phyloP scores from a whole-genome alignment of 176 grass and related monocot species.

The Dendrocalamus sinicus region DNA sequence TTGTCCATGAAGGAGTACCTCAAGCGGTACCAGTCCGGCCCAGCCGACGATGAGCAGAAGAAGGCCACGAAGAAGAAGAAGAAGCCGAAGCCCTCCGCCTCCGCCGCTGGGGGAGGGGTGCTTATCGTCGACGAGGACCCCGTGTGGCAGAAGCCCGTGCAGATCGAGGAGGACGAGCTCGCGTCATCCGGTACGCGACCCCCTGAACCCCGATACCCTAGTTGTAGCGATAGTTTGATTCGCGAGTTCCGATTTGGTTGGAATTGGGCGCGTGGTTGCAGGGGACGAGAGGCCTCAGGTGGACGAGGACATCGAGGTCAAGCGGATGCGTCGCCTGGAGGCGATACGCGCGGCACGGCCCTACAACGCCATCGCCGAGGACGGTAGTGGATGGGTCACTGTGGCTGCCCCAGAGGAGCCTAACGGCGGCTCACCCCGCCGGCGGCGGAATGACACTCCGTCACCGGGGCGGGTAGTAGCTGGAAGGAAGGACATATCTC shows the following conservation, averaged over 20 bases:
- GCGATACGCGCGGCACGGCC: constrained; percentile 65
- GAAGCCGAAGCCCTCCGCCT: constrained; percentile 58
- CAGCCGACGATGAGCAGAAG: constrained; percentile 49
- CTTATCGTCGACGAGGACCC: constrained; percentile 95
- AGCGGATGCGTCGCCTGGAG: constrained; percentile 85
- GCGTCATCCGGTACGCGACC: constrained; percentile 48
- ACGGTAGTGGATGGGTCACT: constrained; percentile 84
- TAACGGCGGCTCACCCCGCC: neutral
- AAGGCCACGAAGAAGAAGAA: constrained; percentile 77
- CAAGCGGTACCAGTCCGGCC: constrained; percentile 69
- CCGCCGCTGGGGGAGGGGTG: constrained; percentile 51
- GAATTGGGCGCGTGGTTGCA: constrained; percentile 31
- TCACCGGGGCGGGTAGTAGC: constrained; percentile 31
- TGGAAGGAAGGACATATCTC: constrained; percentile 49
- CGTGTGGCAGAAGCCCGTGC: constrained; percentile 94
- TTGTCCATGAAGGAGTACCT: constrained; percentile 91
- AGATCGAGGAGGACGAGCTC: constrained; percentile 69
- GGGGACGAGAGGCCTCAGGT: constrained; percentile 77
- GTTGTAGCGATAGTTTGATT: neutral
- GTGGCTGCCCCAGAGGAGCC: constrained; percentile 25
- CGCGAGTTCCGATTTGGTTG: neutral
- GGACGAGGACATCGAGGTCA: constrained; percentile 94
- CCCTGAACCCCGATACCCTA: neutral
- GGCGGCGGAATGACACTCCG: constrained; percentile 32
- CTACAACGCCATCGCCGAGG: constrained; percentile 77